Conservation (phyloP, 371 early-diverging fungal species). For the Cokeromyces recurvatus region DNA sequence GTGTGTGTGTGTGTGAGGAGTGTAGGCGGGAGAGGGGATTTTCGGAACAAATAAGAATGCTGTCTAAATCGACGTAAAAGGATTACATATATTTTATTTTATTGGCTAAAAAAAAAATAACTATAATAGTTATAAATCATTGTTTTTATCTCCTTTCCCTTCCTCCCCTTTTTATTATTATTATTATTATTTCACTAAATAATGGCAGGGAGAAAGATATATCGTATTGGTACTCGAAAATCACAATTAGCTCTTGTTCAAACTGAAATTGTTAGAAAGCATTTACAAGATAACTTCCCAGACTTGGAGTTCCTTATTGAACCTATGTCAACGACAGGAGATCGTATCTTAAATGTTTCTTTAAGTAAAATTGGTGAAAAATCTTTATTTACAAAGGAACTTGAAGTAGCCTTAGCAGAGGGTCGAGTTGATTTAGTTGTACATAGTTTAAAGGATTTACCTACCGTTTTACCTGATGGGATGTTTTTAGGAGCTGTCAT, state of each 20-base stretch:
- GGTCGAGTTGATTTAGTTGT: slow-evolving; percentile 82
- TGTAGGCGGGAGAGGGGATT: too few species aligned
- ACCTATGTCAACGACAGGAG: slow-evolving; percentile 85
- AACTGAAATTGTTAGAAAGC: slow-evolving; percentile 65
- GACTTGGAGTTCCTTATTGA: slow-evolving; percentile 51
- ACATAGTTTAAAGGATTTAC: slow-evolving; percentile 94
- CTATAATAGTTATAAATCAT: too few species aligned
- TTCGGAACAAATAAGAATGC: too few species aligned
- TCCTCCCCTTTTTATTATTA: too few species aligned
- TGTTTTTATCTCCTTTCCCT: too few species aligned
- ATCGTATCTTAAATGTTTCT: slow-evolving; percentile 81
- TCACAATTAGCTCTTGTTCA: slow-evolving; percentile 91
- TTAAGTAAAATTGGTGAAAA: slow-evolving; percentile 91
- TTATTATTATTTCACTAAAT: too few species aligned
- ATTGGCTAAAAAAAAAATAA: too few species aligned
- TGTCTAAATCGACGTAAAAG: too few species aligned
- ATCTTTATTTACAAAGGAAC: slow-evolving; percentile 91
- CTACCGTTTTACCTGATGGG: slow-evolving; percentile 81
- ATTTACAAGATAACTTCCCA: slow-evolving; percentile 48
- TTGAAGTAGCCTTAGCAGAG: slow-evolving; percentile 77
- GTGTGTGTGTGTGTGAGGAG: too few species aligned
- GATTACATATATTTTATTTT: too few species aligned
- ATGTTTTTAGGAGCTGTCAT: slow-evolving; percentile 82
- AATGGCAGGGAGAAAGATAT: not conserved
- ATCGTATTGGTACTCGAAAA: slow-evolving; percentile 73